Percentiles rank a stretch among this genome's conserved stretches.
These are phyloP conservation scores for Cladophialophora bantiana DNA, from an alignment of 2,329 filamentous ascomycete genomes.

Conservation along the genomic window DNA sequence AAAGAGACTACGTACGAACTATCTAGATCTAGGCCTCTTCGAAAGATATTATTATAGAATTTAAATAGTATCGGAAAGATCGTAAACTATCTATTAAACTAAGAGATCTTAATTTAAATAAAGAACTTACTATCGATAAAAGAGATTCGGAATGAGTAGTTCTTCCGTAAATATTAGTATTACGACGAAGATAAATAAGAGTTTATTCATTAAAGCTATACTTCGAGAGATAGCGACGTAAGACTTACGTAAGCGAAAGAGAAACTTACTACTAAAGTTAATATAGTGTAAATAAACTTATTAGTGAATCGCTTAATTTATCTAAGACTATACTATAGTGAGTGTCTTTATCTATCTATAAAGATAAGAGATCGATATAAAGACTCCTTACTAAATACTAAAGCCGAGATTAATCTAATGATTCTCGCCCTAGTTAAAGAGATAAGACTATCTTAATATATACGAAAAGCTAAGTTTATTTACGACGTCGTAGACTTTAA, in stretches of 20 bases:
- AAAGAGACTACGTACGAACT: background rate
- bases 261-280: background rate
- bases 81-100: slow-evolving; percentile 5
- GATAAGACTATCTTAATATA: background rate
- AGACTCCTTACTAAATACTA: background rate
- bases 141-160: slow-evolving; percentile 1
- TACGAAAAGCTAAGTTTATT: slow-evolving; percentile 3
- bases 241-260: background rate
- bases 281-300: background rate
- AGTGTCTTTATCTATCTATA: background rate
- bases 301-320: background rate
- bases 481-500: slow-evolving; percentile 8
- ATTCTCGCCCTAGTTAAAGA: slow-evolving; percentile 1
- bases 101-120: background rate
- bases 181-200: slow-evolving; percentile 9
- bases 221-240: no score
- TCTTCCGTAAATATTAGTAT: slow-evolving; percentile 1
- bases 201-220: background rate
- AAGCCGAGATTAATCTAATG: slow-evolving; percentile 2
- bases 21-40: background rate
- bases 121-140: background rate
- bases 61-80: slow-evolving; percentile 12
- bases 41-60: background rate
- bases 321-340: slow-evolving; percentile 2
- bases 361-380: background rate